Percentiles rank a stretch among this genome's conserved stretches.
Evolutionary conservation across 495 filamentous ascomycete genomes (phyloP).

Genomic region (Tuber melanosporum): DNA sequence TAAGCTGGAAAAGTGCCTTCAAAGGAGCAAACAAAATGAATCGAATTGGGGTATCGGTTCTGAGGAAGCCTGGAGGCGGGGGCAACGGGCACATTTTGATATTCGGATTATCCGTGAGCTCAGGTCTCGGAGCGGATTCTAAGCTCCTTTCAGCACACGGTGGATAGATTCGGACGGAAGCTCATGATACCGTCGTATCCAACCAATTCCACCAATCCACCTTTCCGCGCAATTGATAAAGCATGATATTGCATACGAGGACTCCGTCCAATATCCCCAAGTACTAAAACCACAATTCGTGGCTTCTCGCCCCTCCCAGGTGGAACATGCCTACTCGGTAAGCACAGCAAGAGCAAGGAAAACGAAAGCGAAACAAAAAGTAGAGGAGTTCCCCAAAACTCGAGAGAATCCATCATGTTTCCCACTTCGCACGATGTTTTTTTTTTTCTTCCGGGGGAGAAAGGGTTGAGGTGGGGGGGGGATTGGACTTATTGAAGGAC

Average conservation of each 20-base stretch:
- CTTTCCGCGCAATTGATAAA: slow-evolving; percentile 78
- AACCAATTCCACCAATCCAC: slow-evolving; percentile 73
- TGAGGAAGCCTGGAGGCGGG: slow-evolving; percentile 55
- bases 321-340: slow-evolving; percentile 30
- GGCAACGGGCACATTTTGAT: slow-evolving; percentile 63
- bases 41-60: slow-evolving; percentile 62
- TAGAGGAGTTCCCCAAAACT: slow-evolving; percentile 34
- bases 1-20: slow-evolving; percentile 79
- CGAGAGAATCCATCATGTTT: slow-evolving; percentile 8
- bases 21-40: slow-evolving; percentile 75
- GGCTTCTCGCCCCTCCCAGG: slow-evolving; percentile 19
- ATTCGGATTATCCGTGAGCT: slow-evolving; percentile 56
- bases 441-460: neutral
- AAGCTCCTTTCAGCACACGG: slow-evolving; percentile 13
- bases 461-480: neutral
- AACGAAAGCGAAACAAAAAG: slow-evolving; percentile 35
- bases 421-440: neutral
- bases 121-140: slow-evolving; percentile 58
- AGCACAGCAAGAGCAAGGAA: slow-evolving; percentile 33
- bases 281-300: slow-evolving; percentile 61
- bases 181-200: slow-evolving; percentile 70
- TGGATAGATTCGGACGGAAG: neutral
- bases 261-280: slow-evolving; percentile 94
- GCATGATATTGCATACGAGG: slow-evolving; percentile 99
- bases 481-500: neutral